phyloP scores from a whole-genome alignment of 148 eudicot genomes.

The Silene latifolia region DNA sequence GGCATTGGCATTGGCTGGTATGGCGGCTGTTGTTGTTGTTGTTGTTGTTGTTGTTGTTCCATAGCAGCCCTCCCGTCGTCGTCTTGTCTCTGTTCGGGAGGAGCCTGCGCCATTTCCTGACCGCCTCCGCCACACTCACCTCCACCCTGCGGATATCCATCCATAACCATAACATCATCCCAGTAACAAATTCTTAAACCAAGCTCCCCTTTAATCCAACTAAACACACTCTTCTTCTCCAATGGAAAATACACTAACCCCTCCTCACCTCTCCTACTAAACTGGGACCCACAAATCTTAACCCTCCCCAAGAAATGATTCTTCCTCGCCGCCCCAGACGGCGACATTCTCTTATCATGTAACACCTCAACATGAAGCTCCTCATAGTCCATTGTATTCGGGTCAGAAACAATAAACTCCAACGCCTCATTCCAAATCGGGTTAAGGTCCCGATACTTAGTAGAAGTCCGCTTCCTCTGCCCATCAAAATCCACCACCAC shows the following conservation, averaged over 20 bases:
- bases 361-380: conserved; percentile 73
- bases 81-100: conserved; percentile 25
- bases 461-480: conserved; percentile 62
- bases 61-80: conserved; percentile 21
- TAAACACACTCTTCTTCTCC: conserved; percentile 96
- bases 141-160: conserved; percentile 14
- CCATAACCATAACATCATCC: conserved; percentile 41
- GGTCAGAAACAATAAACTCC: conserved; percentile 70
- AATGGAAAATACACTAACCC: conserved; percentile 61
- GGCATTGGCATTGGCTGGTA: conserved; percentile 32
- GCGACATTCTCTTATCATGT: conserved; percentile 71
- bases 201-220: conserved; percentile 87
- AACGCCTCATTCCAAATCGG: conserved; percentile 81
- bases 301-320: conserved; percentile 86
- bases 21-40: too few species aligned
- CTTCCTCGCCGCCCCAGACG: conserved; percentile 59
- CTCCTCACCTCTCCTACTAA: conserved; percentile 65
- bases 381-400: conserved; percentile 79
- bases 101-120: conserved; percentile 28
- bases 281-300: conserved; percentile 77
- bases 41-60: conserved; percentile 8
- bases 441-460: conserved; percentile 60
- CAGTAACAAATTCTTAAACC: conserved; percentile 74
- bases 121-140: conserved; percentile 21
- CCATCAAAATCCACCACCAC: conserved; percentile 89